These are phyloP conservation scores for Monilinia laxa DNA, from an alignment of 2,329 filamentous ascomycete genomes.

Conservation along the genomic window DNA sequence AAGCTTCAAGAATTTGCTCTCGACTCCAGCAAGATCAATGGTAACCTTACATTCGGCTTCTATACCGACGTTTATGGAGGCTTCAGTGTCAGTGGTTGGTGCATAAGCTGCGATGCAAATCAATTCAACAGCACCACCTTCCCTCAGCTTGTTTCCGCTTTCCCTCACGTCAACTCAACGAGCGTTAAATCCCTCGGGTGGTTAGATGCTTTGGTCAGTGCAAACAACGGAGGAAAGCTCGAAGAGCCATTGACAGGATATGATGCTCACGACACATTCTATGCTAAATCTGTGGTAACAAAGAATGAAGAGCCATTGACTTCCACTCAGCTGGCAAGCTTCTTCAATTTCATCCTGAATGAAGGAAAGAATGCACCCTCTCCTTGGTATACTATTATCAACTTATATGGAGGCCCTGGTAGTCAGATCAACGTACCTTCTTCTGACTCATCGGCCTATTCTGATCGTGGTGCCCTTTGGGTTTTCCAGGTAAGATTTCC, in stretches of 20 bases:
- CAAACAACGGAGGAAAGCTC: constrained; percentile 19
- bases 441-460: constrained; percentile 22
- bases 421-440: constrained; percentile 24
- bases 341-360: constrained; percentile 21
- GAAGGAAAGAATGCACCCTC: constrained; percentile 19
- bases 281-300: constrained; percentile 28
- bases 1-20: constrained; percentile 19
- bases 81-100: constrained; percentile 44
- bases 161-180: constrained; percentile 35
- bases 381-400: constrained; percentile 24
- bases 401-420: constrained; percentile 25
- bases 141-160: constrained; percentile 42
- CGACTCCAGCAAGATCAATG: constrained; percentile 36
- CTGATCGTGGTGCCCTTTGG: constrained; percentile 26
- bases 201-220: constrained; percentile 27
- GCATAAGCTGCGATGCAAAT: constrained; percentile 40
- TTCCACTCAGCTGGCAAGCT: constrained; percentile 10
- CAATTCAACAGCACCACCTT: constrained; percentile 43
- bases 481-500: constrained; percentile 22
- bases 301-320: constrained; percentile 25
- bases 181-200: constrained; percentile 32
- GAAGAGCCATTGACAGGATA: constrained; percentile 28
- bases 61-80: constrained; percentile 42
- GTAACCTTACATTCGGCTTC: constrained; percentile 44
- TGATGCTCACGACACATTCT: constrained; percentile 27